These are phyloP conservation scores for Sanghuangporus weigelae DNA, from an alignment of 1,284 basidiomycete genomes.

Conservation along the genomic window DNA sequence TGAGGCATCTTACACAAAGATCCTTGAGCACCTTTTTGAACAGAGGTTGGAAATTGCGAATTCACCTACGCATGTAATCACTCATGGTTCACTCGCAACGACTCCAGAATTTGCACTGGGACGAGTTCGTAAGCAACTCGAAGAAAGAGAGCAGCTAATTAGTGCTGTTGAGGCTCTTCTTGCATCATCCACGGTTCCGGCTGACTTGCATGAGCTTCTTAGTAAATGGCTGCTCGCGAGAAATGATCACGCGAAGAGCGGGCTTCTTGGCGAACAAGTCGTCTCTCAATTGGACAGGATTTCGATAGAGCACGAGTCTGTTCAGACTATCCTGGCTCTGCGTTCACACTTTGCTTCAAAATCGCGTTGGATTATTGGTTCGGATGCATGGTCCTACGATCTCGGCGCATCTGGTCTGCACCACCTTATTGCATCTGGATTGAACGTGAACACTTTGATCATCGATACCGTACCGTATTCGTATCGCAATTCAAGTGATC, in stretches of 20 bases:
- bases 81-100: slow-evolving; percentile 71
- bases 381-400: slow-evolving; percentile 97
- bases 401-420: slow-evolving; percentile 95
- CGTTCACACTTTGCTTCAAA: slow-evolving; percentile 57
- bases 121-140: slow-evolving; percentile 78
- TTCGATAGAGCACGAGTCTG: slow-evolving; percentile 36
- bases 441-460: slow-evolving; percentile 94
- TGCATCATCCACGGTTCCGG: slow-evolving; percentile 44
- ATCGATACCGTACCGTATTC: slow-evolving; percentile 92
- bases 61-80: slow-evolving; percentile 58
- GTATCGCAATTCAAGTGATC: slow-evolving; percentile 63
- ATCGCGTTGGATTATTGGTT: slow-evolving; percentile 95
- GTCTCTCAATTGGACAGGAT: slow-evolving; percentile 47
- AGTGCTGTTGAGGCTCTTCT: slow-evolving; percentile 48
- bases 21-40: slow-evolving; percentile 79
- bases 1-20: slow-evolving; percentile 88
- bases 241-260: slow-evolving; percentile 54
- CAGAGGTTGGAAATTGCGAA: slow-evolving; percentile 87
- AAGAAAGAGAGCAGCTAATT: slow-evolving; percentile 63
- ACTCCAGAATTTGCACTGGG: slow-evolving; percentile 94
- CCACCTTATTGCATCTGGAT: slow-evolving; percentile 86
- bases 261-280: slow-evolving; percentile 50
- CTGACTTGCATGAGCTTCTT: slow-evolving; percentile 66
- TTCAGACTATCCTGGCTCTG: slow-evolving; percentile 53
- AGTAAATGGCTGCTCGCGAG: slow-evolving; percentile 75